These are phyloP conservation scores for Tetraselmis chui DNA, from an alignment of 139 green algal species.

Conservation along the genomic window DNA sequence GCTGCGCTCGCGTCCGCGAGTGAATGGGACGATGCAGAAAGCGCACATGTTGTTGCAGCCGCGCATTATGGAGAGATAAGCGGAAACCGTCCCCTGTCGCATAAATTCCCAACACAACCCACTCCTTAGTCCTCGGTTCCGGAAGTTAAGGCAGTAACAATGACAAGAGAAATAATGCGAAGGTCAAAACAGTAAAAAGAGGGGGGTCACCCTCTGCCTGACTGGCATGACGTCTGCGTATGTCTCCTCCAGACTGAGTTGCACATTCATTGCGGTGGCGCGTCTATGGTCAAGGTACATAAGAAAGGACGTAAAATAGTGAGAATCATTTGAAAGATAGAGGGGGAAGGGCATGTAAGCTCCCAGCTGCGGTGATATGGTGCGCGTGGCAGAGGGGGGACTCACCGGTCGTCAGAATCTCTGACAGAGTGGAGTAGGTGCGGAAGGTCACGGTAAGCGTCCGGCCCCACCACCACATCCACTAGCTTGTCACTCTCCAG, in stretches of 20 bases:
- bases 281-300: not conserved
- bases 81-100: conserved; percentile 8
- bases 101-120: too few relatives aligned
- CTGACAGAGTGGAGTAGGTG: conserved; percentile 60
- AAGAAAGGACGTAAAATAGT: too few relatives aligned
- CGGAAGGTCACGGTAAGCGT: conserved; percentile 84
- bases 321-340: too few relatives aligned
- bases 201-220: conserved; percentile 22
- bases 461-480: conserved; percentile 82
- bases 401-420: conserved; percentile 13
- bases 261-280: conserved; percentile 68
- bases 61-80: conserved; percentile 79
- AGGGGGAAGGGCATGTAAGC: too few relatives aligned
- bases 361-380: too few relatives aligned
- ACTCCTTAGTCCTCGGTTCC: too few relatives aligned
- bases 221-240: conserved; percentile 82
- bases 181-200: too few relatives aligned
- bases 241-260: conserved; percentile 76
- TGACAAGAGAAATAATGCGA: too few relatives aligned
- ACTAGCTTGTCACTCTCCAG: conserved; percentile 65
- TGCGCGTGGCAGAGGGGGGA: not conserved
- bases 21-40: conserved; percentile 90
- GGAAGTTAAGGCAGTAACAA: too few relatives aligned
- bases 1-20: conserved; percentile 68
- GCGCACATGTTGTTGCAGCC: conserved; percentile 91